Conservation (phyloP, 2,329 filamentous ascomycete genomes). For the Capronia americana region DNA sequence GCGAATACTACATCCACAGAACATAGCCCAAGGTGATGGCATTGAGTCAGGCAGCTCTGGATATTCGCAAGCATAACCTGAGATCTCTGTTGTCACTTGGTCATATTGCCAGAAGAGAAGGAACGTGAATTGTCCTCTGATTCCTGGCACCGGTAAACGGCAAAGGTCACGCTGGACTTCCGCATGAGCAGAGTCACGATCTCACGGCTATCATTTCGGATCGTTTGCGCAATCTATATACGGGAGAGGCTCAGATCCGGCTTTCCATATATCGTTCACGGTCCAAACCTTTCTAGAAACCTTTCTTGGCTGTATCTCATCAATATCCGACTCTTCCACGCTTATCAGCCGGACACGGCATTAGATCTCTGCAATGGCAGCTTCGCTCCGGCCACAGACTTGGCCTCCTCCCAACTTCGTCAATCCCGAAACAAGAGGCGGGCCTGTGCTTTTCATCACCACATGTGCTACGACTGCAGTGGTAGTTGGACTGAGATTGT, state of each 20-base stretch:
- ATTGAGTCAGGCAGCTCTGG: background rate
- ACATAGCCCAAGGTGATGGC: background rate
- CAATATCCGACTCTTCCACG: background rate
- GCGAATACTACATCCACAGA: background rate
- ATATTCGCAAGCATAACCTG: background rate
- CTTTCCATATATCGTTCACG: background rate
- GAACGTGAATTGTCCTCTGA: background rate
- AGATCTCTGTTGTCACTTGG: background rate
- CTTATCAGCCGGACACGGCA: background rate
- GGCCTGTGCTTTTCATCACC: constrained; percentile 23
- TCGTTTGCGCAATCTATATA: background rate
- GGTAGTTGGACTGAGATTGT: constrained; percentile 24
- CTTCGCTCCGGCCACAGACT: constrained; percentile 10
- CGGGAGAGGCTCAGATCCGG: background rate
- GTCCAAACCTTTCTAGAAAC: background rate
- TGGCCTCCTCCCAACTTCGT: constrained; percentile 30
- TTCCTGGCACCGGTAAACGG: background rate
- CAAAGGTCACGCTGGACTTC: background rate
- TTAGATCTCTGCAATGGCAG: constrained; percentile 1
- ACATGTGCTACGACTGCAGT: constrained; percentile 18
- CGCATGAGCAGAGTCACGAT: background rate
- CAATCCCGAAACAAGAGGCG: constrained; percentile 24
- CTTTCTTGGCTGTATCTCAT: background rate
- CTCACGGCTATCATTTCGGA: background rate
- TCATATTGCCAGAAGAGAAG: background rate